These are phyloP conservation scores for Polytolypa hystricis DNA, from an alignment of 2,329 filamentous ascomycete species.

Conservation along the genomic window DNA sequence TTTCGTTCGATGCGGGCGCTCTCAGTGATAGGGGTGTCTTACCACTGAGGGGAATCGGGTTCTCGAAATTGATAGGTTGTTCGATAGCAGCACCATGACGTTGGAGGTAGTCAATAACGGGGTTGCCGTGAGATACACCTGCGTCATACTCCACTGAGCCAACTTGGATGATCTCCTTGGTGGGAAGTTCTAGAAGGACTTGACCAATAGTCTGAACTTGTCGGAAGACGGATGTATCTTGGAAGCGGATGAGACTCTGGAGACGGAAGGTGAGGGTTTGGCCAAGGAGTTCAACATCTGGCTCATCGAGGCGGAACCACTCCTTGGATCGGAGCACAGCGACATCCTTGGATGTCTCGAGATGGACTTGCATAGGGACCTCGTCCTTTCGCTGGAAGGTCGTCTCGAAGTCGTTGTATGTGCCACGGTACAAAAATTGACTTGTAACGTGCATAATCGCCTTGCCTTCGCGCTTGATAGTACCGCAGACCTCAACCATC, in stretches of 20 bases:
- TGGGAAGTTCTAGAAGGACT: conserved; percentile 85
- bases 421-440: conserved; percentile 91
- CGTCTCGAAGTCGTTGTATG: conserved; percentile 89
- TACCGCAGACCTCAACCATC: conserved; percentile 99
- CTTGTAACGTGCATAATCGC: conserved; percentile 97
- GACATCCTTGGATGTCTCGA: conserved; percentile 79
- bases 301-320: conserved; percentile 85
- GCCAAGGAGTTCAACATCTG: conserved; percentile 75
- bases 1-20: conserved; percentile 92
- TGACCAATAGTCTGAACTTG: conserved; percentile 85
- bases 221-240: conserved; percentile 87
- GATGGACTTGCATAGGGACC: conserved; percentile 85
- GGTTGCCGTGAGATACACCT: conserved; percentile 84
- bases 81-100: conserved; percentile 86
- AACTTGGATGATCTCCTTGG: conserved; percentile 94
- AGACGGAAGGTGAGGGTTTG: conserved; percentile 95
- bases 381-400: conserved; percentile 98
- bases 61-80: conserved; percentile 94
- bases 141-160: conserved; percentile 95
- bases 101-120: conserved; percentile 90
- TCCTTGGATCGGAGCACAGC: conserved; percentile 92
- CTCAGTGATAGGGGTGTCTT: conserved; percentile 80
- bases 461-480: conserved; percentile 71
- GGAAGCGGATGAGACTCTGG: conserved; percentile 81
- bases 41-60: conserved; percentile 87